Evolutionary conservation across 2,329 filamentous ascomycete genomes (phyloP), one percentile per base, ranked within the genome.

Genomic region (Botryosphaeria agaves): DNA sequence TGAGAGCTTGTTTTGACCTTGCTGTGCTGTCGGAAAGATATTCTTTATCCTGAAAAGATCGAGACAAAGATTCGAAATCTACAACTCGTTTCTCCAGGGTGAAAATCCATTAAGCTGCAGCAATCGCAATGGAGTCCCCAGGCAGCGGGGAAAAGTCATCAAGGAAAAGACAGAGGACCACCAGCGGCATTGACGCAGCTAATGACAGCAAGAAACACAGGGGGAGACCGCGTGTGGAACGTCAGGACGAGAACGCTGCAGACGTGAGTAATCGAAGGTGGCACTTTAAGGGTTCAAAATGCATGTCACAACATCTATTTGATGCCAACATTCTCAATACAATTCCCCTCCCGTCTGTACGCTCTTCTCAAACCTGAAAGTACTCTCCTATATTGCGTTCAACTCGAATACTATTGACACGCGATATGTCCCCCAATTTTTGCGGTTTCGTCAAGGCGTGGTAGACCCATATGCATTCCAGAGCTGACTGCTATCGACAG

Each of bases 161-260:
- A 11, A 46, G 42, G 28, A 53, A 53, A 38, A 43, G 51, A 18
- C 41, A 41, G 24, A 45, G 48, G 29, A 41, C 36, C 15, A 45
- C 41, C 19, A 12, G 20, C n/a, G 7, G n/a, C 29, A 12, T 12
- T 25, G 42, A 39, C 23, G 46, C 47, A 12, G 42, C 43, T 26
- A 44, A 47, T 26, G 46, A 49, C 19, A 38, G 39, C 28, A 62
- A 58, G 44, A 71, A 76, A 42, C 60, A 71, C 12, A 64, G 82
- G 46, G 82, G 82, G 5, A 66, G 82, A 32, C 82, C 82, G 5
- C 62, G 80, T 30, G 62, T 89, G 11, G 74, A 85, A 40, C 70
- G 72, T n/a, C 72, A 72, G 36, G 79, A 87, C 52, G 72, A 82
- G 52, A 84, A 76, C 15, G 72, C 78, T 36, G 73, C 70, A 32